phyloP scores from a whole-genome alignment of 805 yeast species.

The Wickerhamiella azyma region DNA sequence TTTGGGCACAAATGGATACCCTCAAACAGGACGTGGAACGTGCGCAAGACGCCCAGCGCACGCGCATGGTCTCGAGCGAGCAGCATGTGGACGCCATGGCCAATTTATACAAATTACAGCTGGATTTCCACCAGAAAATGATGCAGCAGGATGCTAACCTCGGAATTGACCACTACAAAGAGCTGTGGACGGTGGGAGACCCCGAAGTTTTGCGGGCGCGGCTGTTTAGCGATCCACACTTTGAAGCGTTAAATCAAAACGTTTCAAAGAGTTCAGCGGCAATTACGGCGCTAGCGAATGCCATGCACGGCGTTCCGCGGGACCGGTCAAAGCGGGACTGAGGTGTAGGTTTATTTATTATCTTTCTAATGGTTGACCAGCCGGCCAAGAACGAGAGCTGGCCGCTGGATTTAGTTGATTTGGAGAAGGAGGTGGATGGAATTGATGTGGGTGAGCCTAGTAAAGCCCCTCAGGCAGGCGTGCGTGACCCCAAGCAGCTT shows the following conservation, averaged over 20 bases:
- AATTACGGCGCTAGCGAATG: conserved; percentile 39
- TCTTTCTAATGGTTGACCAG: too few relatives aligned
- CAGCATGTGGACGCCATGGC: conserved; percentile 38
- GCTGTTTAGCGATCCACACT: conserved; percentile 37
- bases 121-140: conserved; percentile 32
- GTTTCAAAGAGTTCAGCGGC: conserved; percentile 37
- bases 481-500: too few relatives aligned
- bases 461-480: too few relatives aligned
- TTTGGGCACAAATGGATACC: conserved; percentile 81
- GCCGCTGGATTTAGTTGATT: too few relatives aligned
- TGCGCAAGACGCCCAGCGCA: conserved; percentile 29
- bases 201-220: conserved; percentile 23
- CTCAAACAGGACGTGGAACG: conserved; percentile 62
- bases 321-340: neutral
- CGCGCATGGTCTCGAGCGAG: conserved; percentile 28
- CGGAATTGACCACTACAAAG: conserved; percentile 24
- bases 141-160: conserved; percentile 22
- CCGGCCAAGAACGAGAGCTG: too few relatives aligned
- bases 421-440: too few relatives aligned
- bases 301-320: conserved; percentile 17
- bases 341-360: too few relatives aligned
- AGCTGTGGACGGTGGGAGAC: conserved; percentile 19
- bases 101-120: conserved; percentile 45
- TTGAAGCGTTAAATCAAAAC: conserved; percentile 36
- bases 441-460: too few relatives aligned